Conservation (phyloP, 139 green algal species). For the Raphidocelis subcapitata region DNA sequence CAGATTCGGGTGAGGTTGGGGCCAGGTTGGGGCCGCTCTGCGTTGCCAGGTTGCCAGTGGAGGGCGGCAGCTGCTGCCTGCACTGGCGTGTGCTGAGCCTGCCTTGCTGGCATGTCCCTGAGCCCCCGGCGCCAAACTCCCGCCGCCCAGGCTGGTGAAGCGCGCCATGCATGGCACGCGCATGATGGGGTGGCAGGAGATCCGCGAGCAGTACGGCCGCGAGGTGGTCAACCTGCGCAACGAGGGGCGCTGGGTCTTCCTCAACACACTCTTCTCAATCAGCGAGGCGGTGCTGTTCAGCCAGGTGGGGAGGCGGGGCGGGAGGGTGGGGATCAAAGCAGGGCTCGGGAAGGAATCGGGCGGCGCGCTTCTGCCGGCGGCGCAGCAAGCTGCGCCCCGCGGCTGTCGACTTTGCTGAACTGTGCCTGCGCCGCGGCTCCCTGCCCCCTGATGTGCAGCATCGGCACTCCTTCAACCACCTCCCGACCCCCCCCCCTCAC, state of each 20-base stretch:
- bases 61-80: too few relatives aligned
- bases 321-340: not conserved
- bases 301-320: constrained; percentile 57
- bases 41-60: not conserved
- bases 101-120: too few relatives aligned
- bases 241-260: constrained; percentile 86
- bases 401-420: too few relatives aligned
- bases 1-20: constrained; percentile 41
- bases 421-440: too few relatives aligned
- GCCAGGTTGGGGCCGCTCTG: not conserved
- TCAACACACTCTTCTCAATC: constrained; percentile 96
- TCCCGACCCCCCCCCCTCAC: not conserved
- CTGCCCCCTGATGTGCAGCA: too few relatives aligned
- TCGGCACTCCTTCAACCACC: too few relatives aligned
- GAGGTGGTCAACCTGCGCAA: constrained; percentile 89
- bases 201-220: constrained; percentile 77
- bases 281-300: constrained; percentile 91
- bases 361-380: too few relatives aligned
- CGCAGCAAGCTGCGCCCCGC: too few relatives aligned
- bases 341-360: too few relatives aligned
- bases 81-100: too few relatives aligned
- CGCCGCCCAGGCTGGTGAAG: constrained; percentile 77
- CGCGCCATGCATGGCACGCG: constrained; percentile 91
- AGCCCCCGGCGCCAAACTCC: too few relatives aligned
- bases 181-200: constrained; percentile 83